Base-by-base conservation (phyloP, 192 early-diverging fungal species). In the Gamsiella multidivaricata region DNA sequence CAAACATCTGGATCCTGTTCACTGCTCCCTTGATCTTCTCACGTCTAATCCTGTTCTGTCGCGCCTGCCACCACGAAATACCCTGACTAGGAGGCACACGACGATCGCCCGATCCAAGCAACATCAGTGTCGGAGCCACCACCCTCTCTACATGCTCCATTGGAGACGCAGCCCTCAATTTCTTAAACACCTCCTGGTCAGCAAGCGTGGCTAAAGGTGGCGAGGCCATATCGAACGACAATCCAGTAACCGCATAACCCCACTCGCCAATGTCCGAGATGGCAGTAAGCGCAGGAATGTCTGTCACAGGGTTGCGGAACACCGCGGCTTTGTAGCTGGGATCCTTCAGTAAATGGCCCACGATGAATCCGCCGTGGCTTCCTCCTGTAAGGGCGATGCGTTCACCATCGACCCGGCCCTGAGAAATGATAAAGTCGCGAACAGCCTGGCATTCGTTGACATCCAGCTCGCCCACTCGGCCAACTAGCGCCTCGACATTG, bases 181-280 rank as follows among this genome's bases (percentile, higher is more conserved):
- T 66, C n/a, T 52, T 66, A 71, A 90, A 94, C 7, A 80, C 70
- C 20, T 86, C 84, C 2, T 87, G 86, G 20, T 84, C 67, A 5
- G 86, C 39, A 54, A 89, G 61, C 14, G 88, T 75, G n/a, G 91
- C 89, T 8, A 70, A 51, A 3, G 81, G 78, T 46, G 91, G 87
- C 23, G 83, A 62, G 9, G 41, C 74, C 74, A 78, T 78, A 49
- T 78, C 65, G 69, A 88, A 92, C 0, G 73, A 57, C 1, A 91
- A 53, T 0, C 86, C 90, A n/a, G 85, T 73, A 72, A 93, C 92
- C 9, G 88, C 88, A 71, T 86, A 91, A 46, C 85, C 86, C 92
- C 93, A 94, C 61, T 94, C 88, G 8, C 82, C 84, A 61, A 92
- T 91, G 58, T 94, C 90, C n/a, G 85, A 83, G 56, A 84, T 84